Evolutionary conservation across 768 basidiomycete species (phyloP).

Genomic region (Russula griseocarnosa): DNA sequence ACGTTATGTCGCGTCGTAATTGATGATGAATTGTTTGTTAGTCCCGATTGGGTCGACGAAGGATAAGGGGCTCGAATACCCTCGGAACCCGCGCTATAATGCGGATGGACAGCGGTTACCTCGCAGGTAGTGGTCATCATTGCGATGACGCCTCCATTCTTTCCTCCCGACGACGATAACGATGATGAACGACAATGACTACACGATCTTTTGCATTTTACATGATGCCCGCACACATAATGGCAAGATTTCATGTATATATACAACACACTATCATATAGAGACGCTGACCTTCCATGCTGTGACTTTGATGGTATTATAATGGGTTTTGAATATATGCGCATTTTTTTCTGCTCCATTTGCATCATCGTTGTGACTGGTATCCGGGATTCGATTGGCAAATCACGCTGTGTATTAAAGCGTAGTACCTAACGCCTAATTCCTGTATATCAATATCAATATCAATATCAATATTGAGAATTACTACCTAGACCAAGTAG

Average conservation of each 20-base stretch:
- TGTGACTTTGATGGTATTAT: neutral
- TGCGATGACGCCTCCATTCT: constrained; percentile 42
- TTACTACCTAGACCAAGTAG: too few species aligned
- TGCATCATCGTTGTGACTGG: too few species aligned
- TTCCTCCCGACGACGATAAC: neutral
- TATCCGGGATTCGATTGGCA: too few species aligned
- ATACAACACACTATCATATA: neutral
- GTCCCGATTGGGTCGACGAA: constrained; percentile 50
- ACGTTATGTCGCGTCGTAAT: neutral
- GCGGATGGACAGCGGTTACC: constrained; percentile 59
- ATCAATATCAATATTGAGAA: too few species aligned
- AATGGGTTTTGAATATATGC: neutral
- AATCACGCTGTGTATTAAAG: too few species aligned
- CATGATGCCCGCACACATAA: neutral
- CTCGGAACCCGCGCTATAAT: constrained; percentile 71
- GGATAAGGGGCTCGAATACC: constrained; percentile 60
- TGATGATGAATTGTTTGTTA: constrained; percentile 20
- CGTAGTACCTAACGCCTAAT: too few species aligned
- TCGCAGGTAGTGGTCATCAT: constrained; percentile 68
- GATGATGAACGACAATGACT: neutral
- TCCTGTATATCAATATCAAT: too few species aligned
- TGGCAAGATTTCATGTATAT: neutral
- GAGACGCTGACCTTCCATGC: neutral
- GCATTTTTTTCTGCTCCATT: neutral
- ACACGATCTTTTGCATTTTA: neutral